These are phyloP conservation scores for Azolla pinnata DNA, from an alignment of 75 land plant species.

Conservation along the genomic window DNA sequence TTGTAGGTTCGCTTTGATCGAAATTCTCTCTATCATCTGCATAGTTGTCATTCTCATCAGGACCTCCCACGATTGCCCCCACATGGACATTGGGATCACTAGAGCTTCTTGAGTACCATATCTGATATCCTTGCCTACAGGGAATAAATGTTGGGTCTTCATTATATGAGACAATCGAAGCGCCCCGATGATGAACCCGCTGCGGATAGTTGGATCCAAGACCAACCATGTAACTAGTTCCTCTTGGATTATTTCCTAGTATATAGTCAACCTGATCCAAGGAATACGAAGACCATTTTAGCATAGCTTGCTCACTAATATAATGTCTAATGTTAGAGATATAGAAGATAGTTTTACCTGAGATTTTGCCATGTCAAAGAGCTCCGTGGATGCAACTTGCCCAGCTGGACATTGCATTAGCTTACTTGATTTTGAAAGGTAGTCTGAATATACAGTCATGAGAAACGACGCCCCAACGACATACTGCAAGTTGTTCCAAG, in stretches of 20 bases:
- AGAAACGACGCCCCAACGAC: constrained; percentile 65
- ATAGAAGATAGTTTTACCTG: constrained; percentile 35
- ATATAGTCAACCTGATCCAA: constrained; percentile 77
- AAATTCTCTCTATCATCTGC: constrained; percentile 75
- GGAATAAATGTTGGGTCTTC: constrained; percentile 45
- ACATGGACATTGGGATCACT: constrained; percentile 73
- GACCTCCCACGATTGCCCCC: constrained; percentile 94
- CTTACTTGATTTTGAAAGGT: constrained; percentile 23
- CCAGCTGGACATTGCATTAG: constrained; percentile 27
- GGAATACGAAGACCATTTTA: no score
- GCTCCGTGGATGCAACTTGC: constrained; percentile 18
- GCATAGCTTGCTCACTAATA: no score
- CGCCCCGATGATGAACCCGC: constrained; percentile 80
- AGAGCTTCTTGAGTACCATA: constrained; percentile 45
- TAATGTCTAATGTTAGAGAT: no score
- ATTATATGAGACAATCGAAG: constrained; percentile 81
- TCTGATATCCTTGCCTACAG: constrained; percentile 64
- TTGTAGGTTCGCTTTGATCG: constrained; percentile 92
- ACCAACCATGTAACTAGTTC: constrained; percentile 93
- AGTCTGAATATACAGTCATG: constrained; percentile 60
- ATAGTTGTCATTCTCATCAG: constrained; percentile 84
- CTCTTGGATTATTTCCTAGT: constrained; percentile 86
- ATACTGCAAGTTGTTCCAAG: constrained; percentile 96
- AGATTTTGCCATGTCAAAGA: constrained; percentile 23
- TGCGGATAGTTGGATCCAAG: constrained; percentile 63